Evolutionary conservation across 495 filamentous ascomycete species (phyloP), one percentile per base, ranked within the genome.

Genomic region (Chaetomium cochliodes): DNA sequence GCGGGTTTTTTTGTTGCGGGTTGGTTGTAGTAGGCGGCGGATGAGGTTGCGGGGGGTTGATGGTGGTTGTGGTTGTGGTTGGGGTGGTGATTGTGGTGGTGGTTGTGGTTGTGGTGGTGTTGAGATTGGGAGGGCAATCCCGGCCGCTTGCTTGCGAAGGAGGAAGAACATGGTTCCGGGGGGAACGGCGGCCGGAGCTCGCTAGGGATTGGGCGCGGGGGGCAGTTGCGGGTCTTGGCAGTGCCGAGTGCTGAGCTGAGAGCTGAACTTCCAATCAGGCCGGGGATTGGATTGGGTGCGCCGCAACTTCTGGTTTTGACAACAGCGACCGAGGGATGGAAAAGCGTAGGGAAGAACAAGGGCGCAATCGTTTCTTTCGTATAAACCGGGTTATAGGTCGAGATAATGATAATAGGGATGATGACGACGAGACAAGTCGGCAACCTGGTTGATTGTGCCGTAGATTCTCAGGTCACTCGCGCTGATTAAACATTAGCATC

Each of bases 11-110:
- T n/a, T n/a, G n/a, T n/a, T n/a, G n/a, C n/a, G n/a, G n/a, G n/a
- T n/a, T n/a, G n/a, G 55, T 20, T 51, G 54, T 46, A 22, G 54
- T 28, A 60, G 59, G 20, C 58, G 64, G 51, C 5, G 55, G 37
- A 22, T 37, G 37, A 8, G 39, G 20, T 20, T 23, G n/a, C 3
- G 3, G 49, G 49, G 23, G 13, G 7, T 52, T 52, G 49, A 22
- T 15, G 15, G 23, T 26, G 49, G 49, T 6, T 22, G 11, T 26
- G 2, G 49, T 26, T 22, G 23, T 47, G 22, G 8, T 52, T 22
- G 23, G 13, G 22, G 23, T 52, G 49, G 25, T 26, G 47, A 3
- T 50, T 7, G 5, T 50, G 47, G 13, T 23, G 49, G 28, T 30
- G 28, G 28, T n/a, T n/a, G n/a, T 25, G 22, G 49, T 52, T 22